Percentiles rank a stretch among this genome's conserved stretches.
Conservation (phyloP, 345 rosid species). For the Boechera retrofracta region DNA sequence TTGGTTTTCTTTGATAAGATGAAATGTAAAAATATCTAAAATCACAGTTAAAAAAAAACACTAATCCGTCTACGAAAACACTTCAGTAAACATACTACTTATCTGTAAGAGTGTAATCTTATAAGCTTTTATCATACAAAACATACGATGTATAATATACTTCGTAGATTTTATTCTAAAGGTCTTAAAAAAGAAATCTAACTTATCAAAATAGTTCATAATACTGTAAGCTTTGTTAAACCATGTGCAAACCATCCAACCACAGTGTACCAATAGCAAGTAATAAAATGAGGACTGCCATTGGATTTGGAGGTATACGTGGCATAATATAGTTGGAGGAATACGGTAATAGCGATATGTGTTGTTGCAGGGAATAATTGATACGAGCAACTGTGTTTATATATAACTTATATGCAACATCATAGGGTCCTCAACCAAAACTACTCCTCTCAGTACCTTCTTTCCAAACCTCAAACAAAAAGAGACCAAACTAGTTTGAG, state of each 20-base stretch:
- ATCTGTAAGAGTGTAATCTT: too few species aligned
- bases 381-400: slow-evolving; percentile 43
- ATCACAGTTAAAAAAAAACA: too few species aligned
- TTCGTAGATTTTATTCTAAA: too few species aligned
- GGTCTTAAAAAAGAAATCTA: too few species aligned
- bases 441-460: slow-evolving; percentile 36
- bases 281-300: not conserved
- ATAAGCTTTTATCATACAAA: too few species aligned
- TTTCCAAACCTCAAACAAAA: slow-evolving; percentile 22
- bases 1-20: too few species aligned
- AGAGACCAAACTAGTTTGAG: slow-evolving; percentile 34
- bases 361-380: slow-evolving; percentile 17
- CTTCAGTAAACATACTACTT: too few species aligned
- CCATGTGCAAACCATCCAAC: slow-evolving; percentile 37
- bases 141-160: too few species aligned
- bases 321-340: slow-evolving; percentile 5
- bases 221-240: slow-evolving; percentile 4
- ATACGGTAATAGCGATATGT: not conserved
- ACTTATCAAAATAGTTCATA: too few species aligned
- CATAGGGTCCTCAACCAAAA: slow-evolving; percentile 43
- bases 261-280: slow-evolving; percentile 21
- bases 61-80: too few species aligned
- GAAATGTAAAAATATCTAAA: too few species aligned
- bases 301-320: not conserved
- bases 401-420: slow-evolving; percentile 48